Evolutionary conservation across 2,329 filamentous ascomycete species (phyloP).

Genomic region (Aspergillus thermomutatus): DNA sequence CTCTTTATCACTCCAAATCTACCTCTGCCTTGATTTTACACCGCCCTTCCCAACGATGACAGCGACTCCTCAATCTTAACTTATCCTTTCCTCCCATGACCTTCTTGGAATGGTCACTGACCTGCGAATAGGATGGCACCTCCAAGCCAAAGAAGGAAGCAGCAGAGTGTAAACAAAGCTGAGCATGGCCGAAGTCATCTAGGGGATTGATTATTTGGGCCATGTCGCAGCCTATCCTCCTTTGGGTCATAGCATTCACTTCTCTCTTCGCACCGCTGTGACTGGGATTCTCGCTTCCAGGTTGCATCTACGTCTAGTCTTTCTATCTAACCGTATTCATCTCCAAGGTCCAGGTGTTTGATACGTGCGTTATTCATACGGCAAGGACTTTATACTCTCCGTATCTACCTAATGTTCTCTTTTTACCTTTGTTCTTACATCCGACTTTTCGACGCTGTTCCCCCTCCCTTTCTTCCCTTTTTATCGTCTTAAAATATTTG

Average conservation of each 20-base stretch:
- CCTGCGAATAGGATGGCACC: slow-evolving; percentile 66
- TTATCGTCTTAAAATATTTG: slow-evolving; percentile 16
- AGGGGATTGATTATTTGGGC: not conserved
- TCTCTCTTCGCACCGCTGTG: not conserved
- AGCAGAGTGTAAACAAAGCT: slow-evolving; percentile 95
- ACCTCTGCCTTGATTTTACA: not conserved
- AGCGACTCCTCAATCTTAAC: not conserved
- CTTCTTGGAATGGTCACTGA: slow-evolving; percentile 18
- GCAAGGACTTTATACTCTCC: not conserved
- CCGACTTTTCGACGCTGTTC: not conserved
- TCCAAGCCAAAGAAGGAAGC: slow-evolving; percentile 92
- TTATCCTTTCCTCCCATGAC: not conserved
- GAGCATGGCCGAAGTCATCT: slow-evolving; percentile 39
- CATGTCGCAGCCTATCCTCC: not conserved
- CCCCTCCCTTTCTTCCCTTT: slow-evolving; percentile 15
- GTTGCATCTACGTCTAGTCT: not conserved
- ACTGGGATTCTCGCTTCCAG: not conserved
- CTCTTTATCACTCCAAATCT: not conserved
- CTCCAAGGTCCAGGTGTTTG: not conserved
- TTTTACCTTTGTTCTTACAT: slow-evolving; percentile 5
- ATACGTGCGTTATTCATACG: not conserved
- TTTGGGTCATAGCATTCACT: not conserved
- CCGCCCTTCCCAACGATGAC: not conserved
- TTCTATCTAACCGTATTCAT: not conserved
- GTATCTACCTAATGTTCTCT: slow-evolving; percentile 9